phyloP scores from a whole-genome alignment of 176 grass and related monocot species.

The Rhynchospora breviuscula region DNA sequence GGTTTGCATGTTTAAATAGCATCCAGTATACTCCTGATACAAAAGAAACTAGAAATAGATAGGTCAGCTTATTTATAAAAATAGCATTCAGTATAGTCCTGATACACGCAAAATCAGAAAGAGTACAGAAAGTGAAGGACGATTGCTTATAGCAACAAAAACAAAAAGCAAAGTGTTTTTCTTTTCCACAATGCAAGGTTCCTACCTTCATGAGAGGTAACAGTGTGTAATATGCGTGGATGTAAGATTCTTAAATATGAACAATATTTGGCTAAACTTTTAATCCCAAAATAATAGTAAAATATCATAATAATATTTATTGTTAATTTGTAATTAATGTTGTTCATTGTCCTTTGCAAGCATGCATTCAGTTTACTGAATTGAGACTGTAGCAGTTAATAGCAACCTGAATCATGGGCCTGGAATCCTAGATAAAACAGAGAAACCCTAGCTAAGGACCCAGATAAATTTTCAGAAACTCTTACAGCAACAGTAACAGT shows the following conservation, averaged over 20 bases:
- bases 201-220: neutral
- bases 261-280: neutral
- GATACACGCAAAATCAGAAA: neutral
- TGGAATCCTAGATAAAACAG: too few relatives aligned
- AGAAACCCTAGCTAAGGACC: too few relatives aligned
- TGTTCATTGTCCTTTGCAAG: neutral
- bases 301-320: neutral
- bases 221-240: neutral
- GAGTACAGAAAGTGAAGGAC: neutral
- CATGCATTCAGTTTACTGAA: neutral
- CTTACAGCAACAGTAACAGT: too few relatives aligned
- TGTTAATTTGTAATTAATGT: neutral
- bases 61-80: slow-evolving; percentile 11
- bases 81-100: neutral
- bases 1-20: slow-evolving; percentile 59
- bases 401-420: too few relatives aligned
- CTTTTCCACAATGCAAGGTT: neutral
- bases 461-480: too few relatives aligned
- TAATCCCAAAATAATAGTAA: too few relatives aligned
- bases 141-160: neutral
- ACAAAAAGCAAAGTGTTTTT: neutral
- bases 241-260: neutral
- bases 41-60: neutral
- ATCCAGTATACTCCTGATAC: neutral
- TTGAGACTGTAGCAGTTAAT: neutral